Conservation (phyloP, 2,329 filamentous ascomycete genomes). For the Ophiostoma sp. region DNA sequence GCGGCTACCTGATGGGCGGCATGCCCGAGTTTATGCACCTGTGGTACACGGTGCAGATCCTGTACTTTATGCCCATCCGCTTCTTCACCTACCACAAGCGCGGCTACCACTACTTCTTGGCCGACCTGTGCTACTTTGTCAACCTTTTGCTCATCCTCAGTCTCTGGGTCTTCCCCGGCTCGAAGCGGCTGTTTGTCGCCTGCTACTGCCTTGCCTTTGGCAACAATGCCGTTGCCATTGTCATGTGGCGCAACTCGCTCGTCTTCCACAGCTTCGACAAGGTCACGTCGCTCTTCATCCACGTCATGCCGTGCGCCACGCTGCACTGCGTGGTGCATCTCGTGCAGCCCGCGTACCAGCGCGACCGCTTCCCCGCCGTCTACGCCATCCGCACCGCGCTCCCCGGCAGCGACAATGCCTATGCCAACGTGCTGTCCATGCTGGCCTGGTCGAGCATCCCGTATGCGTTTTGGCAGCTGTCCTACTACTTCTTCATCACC, state of each 20-base stretch:
- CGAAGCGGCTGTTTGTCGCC: slow-evolving; percentile 86
- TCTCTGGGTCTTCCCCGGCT: slow-evolving; percentile 85
- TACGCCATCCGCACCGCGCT: slow-evolving; percentile 68
- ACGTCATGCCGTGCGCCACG: slow-evolving; percentile 96
- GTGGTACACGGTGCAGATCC: slow-evolving; percentile 83
- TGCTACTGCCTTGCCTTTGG: slow-evolving; percentile 90
- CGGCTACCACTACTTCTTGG: slow-evolving; percentile 95
- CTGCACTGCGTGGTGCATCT: slow-evolving; percentile 91
- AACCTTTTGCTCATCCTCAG: slow-evolving; percentile 77
- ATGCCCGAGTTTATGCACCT: slow-evolving; percentile 80
- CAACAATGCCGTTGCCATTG: slow-evolving; percentile 95
- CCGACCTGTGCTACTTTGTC: slow-evolving; percentile 97
- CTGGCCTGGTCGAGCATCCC: slow-evolving; percentile 89
- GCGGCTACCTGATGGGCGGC: slow-evolving; percentile 85
- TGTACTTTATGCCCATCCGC: slow-evolving; percentile 96
- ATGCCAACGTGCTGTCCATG: slow-evolving; percentile 74
- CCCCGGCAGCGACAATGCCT: slow-evolving; percentile 71
- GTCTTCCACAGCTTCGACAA: slow-evolving; percentile 99
- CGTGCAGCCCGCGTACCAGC: slow-evolving; percentile 59
- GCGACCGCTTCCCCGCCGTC: slow-evolving; percentile 73
- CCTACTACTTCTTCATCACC: slow-evolving; percentile 92
- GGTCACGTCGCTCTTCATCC: slow-evolving; percentile 96
- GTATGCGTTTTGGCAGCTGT: slow-evolving; percentile 86
- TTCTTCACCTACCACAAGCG: slow-evolving; percentile 85
- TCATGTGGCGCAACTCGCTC: slow-evolving; percentile 98